Percentiles rank a stretch among this genome's conserved stretches.
phyloP scores from a whole-genome alignment of 305 asterid genomes.

The Fraxinus sp. region DNA sequence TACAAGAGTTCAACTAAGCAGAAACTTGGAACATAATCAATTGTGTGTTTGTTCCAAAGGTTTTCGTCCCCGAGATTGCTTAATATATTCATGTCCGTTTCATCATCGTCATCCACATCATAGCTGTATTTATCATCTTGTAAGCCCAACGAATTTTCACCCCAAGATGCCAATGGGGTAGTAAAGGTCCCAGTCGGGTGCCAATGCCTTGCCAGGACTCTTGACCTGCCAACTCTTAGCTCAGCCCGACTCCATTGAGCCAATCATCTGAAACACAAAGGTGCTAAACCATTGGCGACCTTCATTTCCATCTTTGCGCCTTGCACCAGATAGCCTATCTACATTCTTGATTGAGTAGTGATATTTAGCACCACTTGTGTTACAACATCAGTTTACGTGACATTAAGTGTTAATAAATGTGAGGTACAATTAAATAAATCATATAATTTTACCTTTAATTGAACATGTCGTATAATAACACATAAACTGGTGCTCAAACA shows the following conservation, averaged over 20 bases:
- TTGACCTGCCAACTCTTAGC: conserved; percentile 58
- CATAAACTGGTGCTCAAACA: no score
- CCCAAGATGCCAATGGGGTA: conserved; percentile 77
- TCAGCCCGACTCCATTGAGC: conserved; percentile 55
- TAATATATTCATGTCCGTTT: conserved; percentile 32
- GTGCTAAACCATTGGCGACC: conserved; percentile 61
- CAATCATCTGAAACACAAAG: conserved; percentile 76
- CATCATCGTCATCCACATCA: conserved; percentile 32
- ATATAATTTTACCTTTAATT: no score
- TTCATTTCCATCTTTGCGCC: conserved; percentile 43
- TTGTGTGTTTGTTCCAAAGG: not conserved
- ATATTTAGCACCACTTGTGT: no score
- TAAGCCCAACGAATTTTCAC: conserved; percentile 54
- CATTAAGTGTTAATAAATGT: not conserved
- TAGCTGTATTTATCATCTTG: conserved; percentile 40
- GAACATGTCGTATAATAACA: no score
- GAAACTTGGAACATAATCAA: not conserved
- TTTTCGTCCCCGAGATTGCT: conserved; percentile 48
- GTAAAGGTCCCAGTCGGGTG: conserved; percentile 48
- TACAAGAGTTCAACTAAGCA: not conserved
- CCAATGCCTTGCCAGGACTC: conserved; percentile 53
- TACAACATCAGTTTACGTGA: no score
- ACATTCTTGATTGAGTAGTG: conserved; percentile 37
- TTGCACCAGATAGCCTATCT: conserved; percentile 50
- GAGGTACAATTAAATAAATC: no score